Evolutionary conservation across 805 yeast species (phyloP), one percentile per base, ranked within the genome.

Genomic region (Suhomyces sp.): DNA sequence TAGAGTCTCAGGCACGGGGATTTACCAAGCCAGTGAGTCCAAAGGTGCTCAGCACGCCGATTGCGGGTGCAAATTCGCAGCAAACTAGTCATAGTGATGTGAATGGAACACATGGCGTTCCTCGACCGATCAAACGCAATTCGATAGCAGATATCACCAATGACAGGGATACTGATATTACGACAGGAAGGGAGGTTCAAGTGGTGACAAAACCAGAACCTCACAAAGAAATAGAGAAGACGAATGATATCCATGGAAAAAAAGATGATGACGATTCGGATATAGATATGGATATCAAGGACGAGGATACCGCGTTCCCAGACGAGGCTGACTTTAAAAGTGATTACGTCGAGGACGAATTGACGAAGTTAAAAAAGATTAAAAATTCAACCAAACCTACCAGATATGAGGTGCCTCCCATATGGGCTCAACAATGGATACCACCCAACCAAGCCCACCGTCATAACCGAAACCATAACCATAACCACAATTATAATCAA

Each of bases 401-500:
- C 36, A 63, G 84, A 46, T 83, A 83, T 56, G 58, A 59, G 10
- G 67, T 62, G 29, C 84, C 84, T 3, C 96, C 96, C 4, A 68
- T 78, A 4, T 88, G 95, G 95, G 95, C 96, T 0, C 81, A 72
- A 43, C 82, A 79, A 48, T 86, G 83, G 80, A 36, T 32, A 10
- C 39, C 43, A 2, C 43, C 43, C 18, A 35, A 11, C 49, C 53
- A 16, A 14, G 29, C 25, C 7, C 29, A 26, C 22, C 36, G 15
- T 6, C 24, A 19, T 15, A 13, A 19, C 12, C 10, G 9, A 16
- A 27, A 27, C 16, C 6, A 19, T 11, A 19, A 28, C 5, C 6
- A 12, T 17, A 18, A 8, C 12, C 19, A 7, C 25, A 22, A 8
- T 8, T 6, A 13, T n/a, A 14, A 30, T 30, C 19, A 15, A 13